Evolutionary conservation across 495 filamentous ascomycete species (phyloP), one percentile per base, ranked within the genome.

Genomic region (Parmelia sp.): DNA sequence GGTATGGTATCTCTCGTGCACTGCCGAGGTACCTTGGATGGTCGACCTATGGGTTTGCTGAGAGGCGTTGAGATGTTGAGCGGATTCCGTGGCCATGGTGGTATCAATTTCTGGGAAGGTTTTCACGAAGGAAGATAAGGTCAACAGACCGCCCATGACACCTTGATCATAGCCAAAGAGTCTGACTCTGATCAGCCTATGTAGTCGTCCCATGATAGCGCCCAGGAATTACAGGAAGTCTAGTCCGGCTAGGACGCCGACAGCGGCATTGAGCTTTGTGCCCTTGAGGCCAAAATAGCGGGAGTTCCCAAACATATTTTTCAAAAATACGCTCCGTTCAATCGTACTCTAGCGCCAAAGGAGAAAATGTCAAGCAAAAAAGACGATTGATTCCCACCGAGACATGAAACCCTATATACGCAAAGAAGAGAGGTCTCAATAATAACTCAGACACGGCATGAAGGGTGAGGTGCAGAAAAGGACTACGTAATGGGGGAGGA

Each of bases 271-370:
- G 42, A 91, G 81, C 72, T 77, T 77, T 45, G 77, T 73, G 77
- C 88, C 88, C 67, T 80, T 80, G 62, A 90, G 83, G 74, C 88
- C 88, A 65, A 88, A 82, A 70, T 83, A 89, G 21, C 71, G 75
- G 33, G 74, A 73, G 45, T 71, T 71, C 21, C 74, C 75, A 69
- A 78, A 76, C 76, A 78, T 78, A 53, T 55, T 74, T 47, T 29
- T 57, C 36, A 33, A 3, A 11, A 29, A 44, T 31, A 39, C 11
- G n/a, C 11, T 36, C 37, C 33, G 35, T 45, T 21, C 27, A 19
- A 36, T 45, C 19, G 19, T 29, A n/a, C n/a, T n/a, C n/a, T n/a
- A 19, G 2, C 7, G 27, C 56, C 33, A 15, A 44, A 2, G 1
- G 25, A 23, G 11, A 45, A 6, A 44, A 42, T 17, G 27, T 15